phyloP scores from a whole-genome alignment of 2,329 filamentous ascomycete genomes.

The Xylariaceae sp. region DNA sequence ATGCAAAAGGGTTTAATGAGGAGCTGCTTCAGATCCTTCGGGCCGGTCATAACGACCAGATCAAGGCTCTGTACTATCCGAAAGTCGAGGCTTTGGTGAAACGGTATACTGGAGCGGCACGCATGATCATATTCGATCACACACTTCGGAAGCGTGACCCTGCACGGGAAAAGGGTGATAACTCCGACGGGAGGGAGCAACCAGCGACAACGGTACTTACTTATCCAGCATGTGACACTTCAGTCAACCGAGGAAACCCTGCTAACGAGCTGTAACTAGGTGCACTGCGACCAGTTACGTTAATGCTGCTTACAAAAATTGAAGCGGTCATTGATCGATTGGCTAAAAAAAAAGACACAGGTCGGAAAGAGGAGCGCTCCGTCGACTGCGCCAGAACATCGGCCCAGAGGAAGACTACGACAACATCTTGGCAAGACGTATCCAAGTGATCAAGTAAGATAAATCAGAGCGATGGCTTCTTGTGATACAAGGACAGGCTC shows the following conservation, averaged over 20 bases:
- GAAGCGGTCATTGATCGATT: no score
- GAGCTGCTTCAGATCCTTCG: background rate
- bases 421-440: conserved; percentile 1
- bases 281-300: conserved; percentile 11
- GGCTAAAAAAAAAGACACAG: no score
- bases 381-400: conserved; percentile 2
- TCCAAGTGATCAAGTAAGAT: conserved; percentile 14
- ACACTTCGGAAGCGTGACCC: conserved; percentile 8
- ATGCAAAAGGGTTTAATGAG: background rate
- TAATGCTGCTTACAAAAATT: no score
- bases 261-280: no score
- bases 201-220: conserved; percentile 5
- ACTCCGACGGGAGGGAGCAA: conserved; percentile 12
- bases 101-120: conserved; percentile 5
- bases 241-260: no score
- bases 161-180: conserved; percentile 1
- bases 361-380: conserved; percentile 5
- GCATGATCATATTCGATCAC: conserved; percentile 14
- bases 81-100: conserved; percentile 8
- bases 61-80: conserved; percentile 4
- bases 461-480: no score
- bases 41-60: background rate
- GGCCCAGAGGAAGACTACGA: conserved; percentile 1
- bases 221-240: background rate
- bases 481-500: no score